phyloP scores from a whole-genome alignment of 2,329 filamentous ascomycete genomes.

The Zarea fungicola region DNA sequence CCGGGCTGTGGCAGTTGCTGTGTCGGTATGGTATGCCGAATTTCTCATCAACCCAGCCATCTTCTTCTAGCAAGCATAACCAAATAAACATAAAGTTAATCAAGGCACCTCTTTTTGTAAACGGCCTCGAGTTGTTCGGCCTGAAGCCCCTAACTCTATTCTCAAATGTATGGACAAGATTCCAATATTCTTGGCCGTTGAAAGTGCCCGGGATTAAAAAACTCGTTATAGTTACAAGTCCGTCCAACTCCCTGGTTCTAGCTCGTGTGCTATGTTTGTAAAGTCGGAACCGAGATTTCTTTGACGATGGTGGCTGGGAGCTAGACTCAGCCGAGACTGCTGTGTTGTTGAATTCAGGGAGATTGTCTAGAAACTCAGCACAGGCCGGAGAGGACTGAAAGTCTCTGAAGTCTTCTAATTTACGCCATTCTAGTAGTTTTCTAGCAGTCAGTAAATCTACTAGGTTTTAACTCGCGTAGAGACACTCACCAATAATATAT shows the following conservation, averaged over 20 bases:
- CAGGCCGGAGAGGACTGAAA: conserved; percentile 18
- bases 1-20: too few species aligned
- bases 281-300: neutral
- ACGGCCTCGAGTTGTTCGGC: neutral
- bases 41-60: conserved; percentile 10
- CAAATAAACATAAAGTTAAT: neutral
- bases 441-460: neutral
- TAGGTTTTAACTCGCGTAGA: neutral
- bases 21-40: conserved; percentile 4
- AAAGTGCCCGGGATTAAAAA: neutral
- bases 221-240: neutral
- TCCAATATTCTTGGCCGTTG: neutral
- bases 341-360: conserved; percentile 5
- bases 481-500: conserved; percentile 16
- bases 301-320: neutral
- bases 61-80: conserved; percentile 12
- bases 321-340: neutral
- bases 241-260: neutral
- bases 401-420: conserved; percentile 14
- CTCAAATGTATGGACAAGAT: neutral
- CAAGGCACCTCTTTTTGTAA: neutral
- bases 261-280: neutral
- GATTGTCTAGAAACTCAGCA: conserved; percentile 16
- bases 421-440: conserved; percentile 12
- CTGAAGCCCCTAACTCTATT: neutral